Conservation (phyloP, 768 basidiomycete genomes). For the Tylopilus vinaceipallidus region DNA sequence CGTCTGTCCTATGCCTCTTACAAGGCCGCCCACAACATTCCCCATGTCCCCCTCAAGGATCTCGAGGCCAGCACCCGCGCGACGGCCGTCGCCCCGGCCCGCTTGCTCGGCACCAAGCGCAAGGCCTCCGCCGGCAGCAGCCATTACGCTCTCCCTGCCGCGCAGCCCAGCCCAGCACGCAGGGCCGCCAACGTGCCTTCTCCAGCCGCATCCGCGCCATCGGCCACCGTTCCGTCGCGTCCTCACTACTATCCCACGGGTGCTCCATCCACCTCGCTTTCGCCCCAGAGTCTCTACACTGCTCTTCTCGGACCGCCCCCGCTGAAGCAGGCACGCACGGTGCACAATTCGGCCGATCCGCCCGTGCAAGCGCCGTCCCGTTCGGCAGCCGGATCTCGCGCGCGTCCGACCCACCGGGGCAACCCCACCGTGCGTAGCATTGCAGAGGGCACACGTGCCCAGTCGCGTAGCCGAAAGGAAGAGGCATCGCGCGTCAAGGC, state of each 20-base stretch:
- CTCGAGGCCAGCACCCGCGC: constrained; percentile 59
- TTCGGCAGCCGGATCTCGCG: constrained; percentile 34
- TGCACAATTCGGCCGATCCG: constrained; percentile 70
- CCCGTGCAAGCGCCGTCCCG: constrained; percentile 51
- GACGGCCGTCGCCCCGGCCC: constrained; percentile 45
- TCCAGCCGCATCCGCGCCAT: constrained; percentile 22
- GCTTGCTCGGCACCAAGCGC: constrained; percentile 59
- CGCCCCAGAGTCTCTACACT: constrained; percentile 61
- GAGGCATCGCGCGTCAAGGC: constrained; percentile 36
- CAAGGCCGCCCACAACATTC: constrained; percentile 75
- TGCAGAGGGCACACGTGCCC: constrained; percentile 46
- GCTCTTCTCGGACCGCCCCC: constrained; percentile 79
- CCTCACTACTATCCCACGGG: constrained; percentile 42
- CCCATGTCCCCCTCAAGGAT: constrained; percentile 64
- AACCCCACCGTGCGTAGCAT: constrained; percentile 37
- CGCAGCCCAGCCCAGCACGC: constrained; percentile 41
- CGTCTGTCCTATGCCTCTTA: constrained; percentile 82
- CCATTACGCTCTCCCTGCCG: constrained; percentile 52
- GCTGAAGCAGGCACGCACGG: constrained; percentile 72
- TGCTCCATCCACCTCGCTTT: constrained; percentile 37
- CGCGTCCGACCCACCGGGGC: constrained; percentile 20
- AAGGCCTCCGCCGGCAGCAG: constrained; percentile 42
- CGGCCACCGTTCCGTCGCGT: constrained; percentile 36
- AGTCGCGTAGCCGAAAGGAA: constrained; percentile 42
- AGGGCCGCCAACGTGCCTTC: constrained; percentile 50